Evolutionary conservation across 306 rosid species (phyloP), one percentile per base, ranked within the genome.

Genomic region (Trichosanthes cucumerina): DNA sequence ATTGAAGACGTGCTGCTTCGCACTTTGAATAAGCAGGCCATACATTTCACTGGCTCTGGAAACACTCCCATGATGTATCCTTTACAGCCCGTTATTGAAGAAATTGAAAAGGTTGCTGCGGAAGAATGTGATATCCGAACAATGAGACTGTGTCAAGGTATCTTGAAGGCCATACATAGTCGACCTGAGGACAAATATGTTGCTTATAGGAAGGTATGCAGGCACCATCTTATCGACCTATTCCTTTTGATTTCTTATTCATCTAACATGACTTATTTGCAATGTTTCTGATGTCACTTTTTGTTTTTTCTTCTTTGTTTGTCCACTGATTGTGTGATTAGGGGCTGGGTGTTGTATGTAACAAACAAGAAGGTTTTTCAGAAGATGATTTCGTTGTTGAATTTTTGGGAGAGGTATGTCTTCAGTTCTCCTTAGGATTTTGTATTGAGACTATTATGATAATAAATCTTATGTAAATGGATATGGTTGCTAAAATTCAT

Each of bases 311-410:
- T 80, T 78, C 16, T 80, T 46, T 63, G 41, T 73, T 83, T 80
- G 59, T 73, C 71, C 73, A 43, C 71, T 85, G 76, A 62, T 78
- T 87, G 79, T 81, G 80, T 72, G 34, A 82, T 72, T 79, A 96
- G 99, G 99, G 99, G 78, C 98, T 96, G 68, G 98, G 99, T 36
- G 99, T 96, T 70, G 99, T 96, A 82, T 96, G 99, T 86, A 80
- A 92, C 87, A 88, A 88, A 86, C 93, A 88, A 82, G 93, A 71
- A 31, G 99, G 99, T 81, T 92, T 96, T 88, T 82, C 70, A 5
- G 88, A 86, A 81, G 97, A 91, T 76, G 99, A 93, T 85, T 96
- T 96, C 84, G 90, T 96, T 9, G 99, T 96, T 80, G 99, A 96
- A 85, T 96, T 96, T 88, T 73, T 96, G 85, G 99, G 99, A 81